These are phyloP conservation scores for Tetracladium marchalianum DNA, from an alignment of 495 filamentous ascomycete species.

Conservation along the genomic window DNA sequence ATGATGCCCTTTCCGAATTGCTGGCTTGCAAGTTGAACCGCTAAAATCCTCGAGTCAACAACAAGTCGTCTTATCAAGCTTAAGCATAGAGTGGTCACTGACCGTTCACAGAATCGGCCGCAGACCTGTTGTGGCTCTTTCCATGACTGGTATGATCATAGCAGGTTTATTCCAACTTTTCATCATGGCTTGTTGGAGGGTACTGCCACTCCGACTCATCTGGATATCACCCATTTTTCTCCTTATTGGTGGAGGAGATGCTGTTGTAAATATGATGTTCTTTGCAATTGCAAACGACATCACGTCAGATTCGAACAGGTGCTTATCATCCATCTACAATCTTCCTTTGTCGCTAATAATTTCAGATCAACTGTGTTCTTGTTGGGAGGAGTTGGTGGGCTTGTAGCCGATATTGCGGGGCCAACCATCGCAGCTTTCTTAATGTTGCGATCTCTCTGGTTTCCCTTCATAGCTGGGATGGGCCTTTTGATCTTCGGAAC, in stretches of 20 bases:
- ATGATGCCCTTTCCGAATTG: no score
- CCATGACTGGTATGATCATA: conserved; percentile 7
- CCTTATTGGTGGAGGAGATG: conserved; percentile 44
- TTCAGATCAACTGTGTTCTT: conserved; percentile 43
- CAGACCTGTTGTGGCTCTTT: conserved; percentile 6
- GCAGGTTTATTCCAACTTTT: conserved; percentile 3
- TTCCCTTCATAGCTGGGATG: conserved; percentile 36
- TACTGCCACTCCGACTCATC: conserved; percentile 35
- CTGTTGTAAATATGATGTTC: conserved; percentile 39
- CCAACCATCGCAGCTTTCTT: conserved; percentile 43
- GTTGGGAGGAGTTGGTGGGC: conserved; percentile 31
- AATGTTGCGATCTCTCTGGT: conserved; percentile 48
- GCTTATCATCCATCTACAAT: conserved; percentile 3
- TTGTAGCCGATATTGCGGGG: conserved; percentile 40
- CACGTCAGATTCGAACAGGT: conserved; percentile 43
- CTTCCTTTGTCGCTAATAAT: not conserved
- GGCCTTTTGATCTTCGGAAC: conserved; percentile 21
- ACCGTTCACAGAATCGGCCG: conserved; percentile 11
- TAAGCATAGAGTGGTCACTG: not conserved
- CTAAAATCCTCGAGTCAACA: no score
- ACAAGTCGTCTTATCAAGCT: conserved; percentile 3
- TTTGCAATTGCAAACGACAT: conserved; percentile 51
- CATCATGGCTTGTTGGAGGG: conserved; percentile 8
- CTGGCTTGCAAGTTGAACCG: no score
- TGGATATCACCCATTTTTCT: conserved; percentile 45